Base-by-base conservation (phyloP, 2,329 filamentous ascomycete species). In the Fusarium bactridioides region DNA sequence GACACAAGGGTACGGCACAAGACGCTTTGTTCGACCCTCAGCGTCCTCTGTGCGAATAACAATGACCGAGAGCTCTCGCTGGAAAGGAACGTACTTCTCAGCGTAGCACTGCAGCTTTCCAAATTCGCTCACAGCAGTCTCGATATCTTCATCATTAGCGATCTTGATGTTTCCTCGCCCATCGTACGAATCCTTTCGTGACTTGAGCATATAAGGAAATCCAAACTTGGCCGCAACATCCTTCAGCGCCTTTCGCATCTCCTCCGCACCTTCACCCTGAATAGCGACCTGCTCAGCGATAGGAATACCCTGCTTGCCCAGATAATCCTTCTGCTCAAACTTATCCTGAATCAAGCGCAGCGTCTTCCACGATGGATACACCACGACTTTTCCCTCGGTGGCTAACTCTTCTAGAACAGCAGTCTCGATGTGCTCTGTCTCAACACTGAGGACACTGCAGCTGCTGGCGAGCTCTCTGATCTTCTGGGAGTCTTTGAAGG, bases 381-480 rank as follows among this genome's bases (percentile, higher is more conserved):
- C 87, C 33, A 75, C 75, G 16, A 73, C 71, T 9, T 92, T 89
- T 38, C 91, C 90, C 59, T 86, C 84, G 21, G 89, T 88, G 9
- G 89, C 90, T 64, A 98, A 90, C 79, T 97, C 93, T 82, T 97
- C 94, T 9, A 98, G 88, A 29, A 96, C 92, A 59, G 94, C 86
- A n/a, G 94, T 96, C 81, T 98, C 90, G 65, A 98, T 92, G 82
- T 98, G 95, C 85, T 98, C 95, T 72, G 97, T 98, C 82, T 98
- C 95, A 19, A 97, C 93, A 1, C 94, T 98, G 69, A 98, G 85
- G 21, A 97, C 89, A 79, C 97, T 93, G 76, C 91, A 94, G 38
- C 86, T 83, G 43, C 88, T 83, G 5, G 95, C 94, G n/a, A 98
- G 86, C 80, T 94, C 87, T 47, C 91, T 89, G 73, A 98, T 94